Base-by-base conservation (phyloP, 2,329 filamentous ascomycete genomes). In the Didymella glomerata region DNA sequence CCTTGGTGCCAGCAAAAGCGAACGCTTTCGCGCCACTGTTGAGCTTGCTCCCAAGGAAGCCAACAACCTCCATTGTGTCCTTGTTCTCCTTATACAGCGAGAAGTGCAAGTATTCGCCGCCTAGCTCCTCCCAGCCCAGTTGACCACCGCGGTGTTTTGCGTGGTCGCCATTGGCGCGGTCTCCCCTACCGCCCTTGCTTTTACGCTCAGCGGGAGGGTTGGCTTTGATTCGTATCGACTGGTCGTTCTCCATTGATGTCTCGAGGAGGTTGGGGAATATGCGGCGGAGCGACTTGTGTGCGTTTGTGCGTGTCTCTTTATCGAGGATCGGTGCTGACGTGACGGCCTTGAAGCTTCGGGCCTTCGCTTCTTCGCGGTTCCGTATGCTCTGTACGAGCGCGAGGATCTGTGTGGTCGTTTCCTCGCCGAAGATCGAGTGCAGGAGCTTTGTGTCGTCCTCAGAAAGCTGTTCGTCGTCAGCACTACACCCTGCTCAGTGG, bases 71-170 rank as follows among this genome's bases (percentile, higher is more conserved):
- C 91, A 97, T 96, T 1, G 93, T 97, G 74, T 97, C 93, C 73
- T 94, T 93, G 79, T 97, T 97, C 79, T 97, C 93, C 79, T 97
- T 97, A 85, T 94, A 96, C 50, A 97, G 83, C 0, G 91, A 94
- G 76, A 97, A 96, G 76, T 97, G 93, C 14, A 97, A 81, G 75
- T 92, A 95, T 48, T 93, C 89, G 18, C 90, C 92, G n/a, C 84
- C 88, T 41, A 88, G 80, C 64, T 90, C 87, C 52, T 86, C 80
- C 88, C 88, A 90, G 51, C 80, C 82, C 34, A 85, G 69, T 30
- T 68, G 65, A 63, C 67, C 69, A 25, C 70, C 67, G 16, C 68
- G 49, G 56, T 63, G 65, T 42, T 55, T 68, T 49, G 54, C 68
- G 57, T 60, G 59, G 22, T 57, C 72, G 36, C 67, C 60, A 57